Evolutionary conservation across 1,284 basidiomycete genomes (phyloP).

Genomic region (Cystobasidium sp.): DNA sequence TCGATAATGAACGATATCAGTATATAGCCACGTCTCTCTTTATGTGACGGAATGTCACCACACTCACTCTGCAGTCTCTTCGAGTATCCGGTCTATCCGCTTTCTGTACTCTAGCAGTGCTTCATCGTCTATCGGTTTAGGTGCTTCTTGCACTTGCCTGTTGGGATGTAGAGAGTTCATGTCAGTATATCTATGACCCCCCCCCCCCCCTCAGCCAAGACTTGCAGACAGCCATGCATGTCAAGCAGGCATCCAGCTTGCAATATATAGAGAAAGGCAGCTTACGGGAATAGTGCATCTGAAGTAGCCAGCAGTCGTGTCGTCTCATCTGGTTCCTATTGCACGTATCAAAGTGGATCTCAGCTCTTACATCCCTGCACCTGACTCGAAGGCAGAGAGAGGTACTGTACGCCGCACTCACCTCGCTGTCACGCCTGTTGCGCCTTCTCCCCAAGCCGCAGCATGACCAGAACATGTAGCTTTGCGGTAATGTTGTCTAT

Average conservation of each 20-base stretch:
- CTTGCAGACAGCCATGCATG: not conserved
- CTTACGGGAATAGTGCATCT: conserved; percentile 34
- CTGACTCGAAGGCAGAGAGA: conserved; percentile 8
- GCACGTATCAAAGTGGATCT: not conserved
- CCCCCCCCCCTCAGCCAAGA: not conserved
- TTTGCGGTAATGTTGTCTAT: not conserved
- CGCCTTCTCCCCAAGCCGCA: conserved; percentile 28
- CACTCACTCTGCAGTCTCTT: conserved; percentile 44
- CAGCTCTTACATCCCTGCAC: not conserved
- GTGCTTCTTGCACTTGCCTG: conserved; percentile 32
- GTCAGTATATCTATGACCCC: not conserved
- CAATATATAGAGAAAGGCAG: not conserved
- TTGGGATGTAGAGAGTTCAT: not conserved
- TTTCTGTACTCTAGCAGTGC: conserved; percentile 30
- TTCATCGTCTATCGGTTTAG: conserved; percentile 35
- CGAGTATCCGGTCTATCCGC: conserved; percentile 41
- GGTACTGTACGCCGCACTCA: not conserved
- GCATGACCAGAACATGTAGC: conserved; percentile 33
- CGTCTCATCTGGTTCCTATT: conserved; percentile 31
- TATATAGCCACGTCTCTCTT: not conserved
- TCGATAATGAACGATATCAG: not conserved
- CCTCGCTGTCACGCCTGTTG: conserved; percentile 23
- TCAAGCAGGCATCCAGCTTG: not conserved
- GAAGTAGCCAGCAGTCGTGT: conserved; percentile 30
- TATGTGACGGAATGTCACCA: not conserved